Percentiles rank a stretch among this genome's conserved stretches.
These are phyloP conservation scores for Fraxinus albicans DNA, from an alignment of 305 asterid genomes.

Conservation along the genomic window DNA sequence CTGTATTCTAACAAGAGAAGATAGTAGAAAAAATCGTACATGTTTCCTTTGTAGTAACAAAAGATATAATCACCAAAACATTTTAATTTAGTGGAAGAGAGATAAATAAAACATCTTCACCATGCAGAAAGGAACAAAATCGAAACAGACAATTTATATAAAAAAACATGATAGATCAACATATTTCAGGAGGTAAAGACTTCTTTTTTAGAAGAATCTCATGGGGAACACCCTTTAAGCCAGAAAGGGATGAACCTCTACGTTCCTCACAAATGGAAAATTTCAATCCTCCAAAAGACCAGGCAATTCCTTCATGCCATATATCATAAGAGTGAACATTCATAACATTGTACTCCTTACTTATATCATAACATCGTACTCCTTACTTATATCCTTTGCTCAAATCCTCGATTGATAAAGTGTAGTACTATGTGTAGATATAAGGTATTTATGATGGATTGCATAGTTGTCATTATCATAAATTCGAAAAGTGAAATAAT, in stretches of 20 bases:
- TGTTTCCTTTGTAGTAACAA: background rate
- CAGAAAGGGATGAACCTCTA: background rate
- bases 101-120: conserved; percentile 1
- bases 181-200: background rate
- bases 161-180: background rate
- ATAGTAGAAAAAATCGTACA: conserved; percentile 1
- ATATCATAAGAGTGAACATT: background rate
- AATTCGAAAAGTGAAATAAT: background rate
- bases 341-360: background rate
- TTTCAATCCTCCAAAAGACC: background rate
- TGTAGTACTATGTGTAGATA: background rate
- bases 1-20: conserved; percentile 17
- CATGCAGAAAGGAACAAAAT: background rate
- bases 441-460: background rate
- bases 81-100: conserved; percentile 4
- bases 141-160: background rate
- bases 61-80: conserved; percentile 1
- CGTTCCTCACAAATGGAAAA: background rate
- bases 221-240: background rate
- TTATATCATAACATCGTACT: too few relatives aligned
- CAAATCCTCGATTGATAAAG: background rate
- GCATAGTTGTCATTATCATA: conserved; percentile 4
- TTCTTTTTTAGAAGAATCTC: background rate
- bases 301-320: conserved; percentile 5
- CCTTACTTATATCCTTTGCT: background rate